A percentile compares a stretch with the other conserved stretches of the same genome.
phyloP scores from a whole-genome alignment of 208 protist genomes.

The Jaenimonas drosophilae region DNA sequence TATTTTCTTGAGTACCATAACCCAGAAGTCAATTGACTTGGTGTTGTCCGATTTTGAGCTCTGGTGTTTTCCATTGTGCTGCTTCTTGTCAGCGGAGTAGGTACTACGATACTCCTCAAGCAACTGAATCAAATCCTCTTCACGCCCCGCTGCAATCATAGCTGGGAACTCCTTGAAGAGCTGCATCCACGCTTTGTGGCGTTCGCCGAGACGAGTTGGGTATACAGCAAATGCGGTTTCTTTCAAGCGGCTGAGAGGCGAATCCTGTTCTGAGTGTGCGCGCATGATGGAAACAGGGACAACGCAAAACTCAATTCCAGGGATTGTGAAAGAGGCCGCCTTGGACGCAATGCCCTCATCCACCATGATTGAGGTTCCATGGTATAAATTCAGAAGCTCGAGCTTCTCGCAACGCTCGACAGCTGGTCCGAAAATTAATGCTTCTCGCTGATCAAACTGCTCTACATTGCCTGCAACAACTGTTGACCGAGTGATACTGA shows the following conservation, averaged over 20 bases:
- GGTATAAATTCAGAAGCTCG: not conserved
- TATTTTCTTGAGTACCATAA: not conserved
- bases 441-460: not conserved
- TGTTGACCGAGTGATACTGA: constrained; percentile 1
- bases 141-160: not conserved
- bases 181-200: constrained; percentile 6
- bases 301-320: constrained; percentile 5
- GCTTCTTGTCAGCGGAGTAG: not conserved
- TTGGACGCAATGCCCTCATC: constrained; percentile 1
- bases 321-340: not conserved
- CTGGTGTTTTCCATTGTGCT: not conserved
- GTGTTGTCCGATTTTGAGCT: not conserved
- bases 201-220: not conserved
- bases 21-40: not conserved
- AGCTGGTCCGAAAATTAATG: constrained; percentile 1
- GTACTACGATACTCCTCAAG: constrained; percentile 1
- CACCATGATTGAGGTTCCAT: constrained; percentile 8
- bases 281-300: constrained; percentile 1
- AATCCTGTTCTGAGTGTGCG: too few species aligned
- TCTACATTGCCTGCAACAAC: constrained; percentile 6
- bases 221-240: constrained; percentile 3
- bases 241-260: too few species aligned
- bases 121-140: not conserved
- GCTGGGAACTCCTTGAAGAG: constrained; percentile 7
- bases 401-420: constrained; percentile 3